Percentiles rank a stretch among this genome's conserved stretches.
These are phyloP conservation scores for Euphorbia lathyris DNA, from an alignment of 345 rosid genomes.

Conservation along the genomic window DNA sequence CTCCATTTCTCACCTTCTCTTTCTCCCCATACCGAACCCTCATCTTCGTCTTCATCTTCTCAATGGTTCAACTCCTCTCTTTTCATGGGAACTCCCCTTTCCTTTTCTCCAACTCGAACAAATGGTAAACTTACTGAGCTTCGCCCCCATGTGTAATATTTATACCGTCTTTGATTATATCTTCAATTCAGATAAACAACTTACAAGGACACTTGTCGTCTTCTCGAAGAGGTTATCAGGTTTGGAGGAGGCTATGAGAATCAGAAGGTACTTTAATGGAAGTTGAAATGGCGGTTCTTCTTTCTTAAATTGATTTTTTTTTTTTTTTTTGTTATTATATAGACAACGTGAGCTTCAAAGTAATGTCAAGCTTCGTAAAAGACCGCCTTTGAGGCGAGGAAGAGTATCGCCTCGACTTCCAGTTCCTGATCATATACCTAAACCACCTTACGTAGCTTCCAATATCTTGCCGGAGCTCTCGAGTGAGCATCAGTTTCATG, in stretches of 20 bases:
- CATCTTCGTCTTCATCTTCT: conserved; percentile 20
- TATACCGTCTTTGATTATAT: background rate
- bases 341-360: conserved; percentile 61
- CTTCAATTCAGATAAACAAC: conserved; percentile 31
- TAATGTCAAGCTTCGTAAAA: conserved; percentile 38
- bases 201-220: conserved; percentile 28
- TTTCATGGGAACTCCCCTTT: conserved; percentile 37
- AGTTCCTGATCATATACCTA: conserved; percentile 73
- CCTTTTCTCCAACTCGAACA: conserved; percentile 34
- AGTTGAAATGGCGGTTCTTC: background rate
- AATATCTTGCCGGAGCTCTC: conserved; percentile 60
- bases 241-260: conserved; percentile 71
- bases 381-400: conserved; percentile 72
- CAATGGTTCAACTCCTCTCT: conserved; percentile 23
- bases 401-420: conserved; percentile 74
- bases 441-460: conserved; percentile 71
- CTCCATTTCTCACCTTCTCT: conserved; percentile 31
- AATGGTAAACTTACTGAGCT: conserved; percentile 30
- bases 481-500: conserved; percentile 62
- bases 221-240: conserved; percentile 53
- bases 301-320: background rate
- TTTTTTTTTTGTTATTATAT: conserved; percentile 1
- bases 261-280: conserved; percentile 41
- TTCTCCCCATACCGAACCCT: conserved; percentile 15
- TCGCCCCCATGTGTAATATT: too few relatives aligned